Base-by-base conservation (phyloP, 805 yeast species). In the Nakazawaea populi region DNA sequence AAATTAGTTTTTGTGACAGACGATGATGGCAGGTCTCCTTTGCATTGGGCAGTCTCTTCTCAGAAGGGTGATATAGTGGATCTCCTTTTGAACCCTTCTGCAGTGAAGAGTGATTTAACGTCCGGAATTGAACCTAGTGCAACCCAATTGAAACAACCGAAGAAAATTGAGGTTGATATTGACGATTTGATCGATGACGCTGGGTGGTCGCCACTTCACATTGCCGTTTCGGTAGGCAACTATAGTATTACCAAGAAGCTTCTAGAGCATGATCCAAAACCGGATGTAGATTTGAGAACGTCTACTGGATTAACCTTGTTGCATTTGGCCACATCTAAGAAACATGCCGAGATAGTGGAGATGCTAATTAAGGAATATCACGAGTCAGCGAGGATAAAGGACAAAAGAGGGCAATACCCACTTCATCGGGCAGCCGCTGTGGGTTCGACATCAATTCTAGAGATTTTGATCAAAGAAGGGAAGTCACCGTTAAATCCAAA, bases 161-260 rank as follows among this genome's bases (percentile, higher is more conserved):
- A 58, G 44, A 53, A 49, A n/a, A 49, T 67, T 18, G 70, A 71
- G 35, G 66, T 77, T 28, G 92, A 89, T 55, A 63, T 89, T 10
- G 94, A 89, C 61, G 87, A 84, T 3, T 63, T 74, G 58, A 59
- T 61, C 0, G 98, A 91, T 63, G 83, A 77, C 18, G 74, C 91
- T 9, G 96, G 96, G 0, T 91, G 96, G 96, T 85, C 92, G 0
- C 89, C 95, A 1, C 60, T 89, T 35, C 97, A 91, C 65, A 83
- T 92, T 48, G 89, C 94, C 0, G 76, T 87, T 0, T 79, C 96
- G 0, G 72, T 85, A 2, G 96, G 97, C 0, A 78, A 81, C 58
- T 57, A 72, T 27, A 73, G 71, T 6, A 74, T 84, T 7, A 58
- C 89, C 4, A 70, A 75, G 8, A 58, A 71, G 43, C 60, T 89